Evolutionary conservation across 2,329 filamentous ascomycete species (phyloP), one percentile per base, ranked within the genome.

Genomic region (Sporothrix phasma): DNA sequence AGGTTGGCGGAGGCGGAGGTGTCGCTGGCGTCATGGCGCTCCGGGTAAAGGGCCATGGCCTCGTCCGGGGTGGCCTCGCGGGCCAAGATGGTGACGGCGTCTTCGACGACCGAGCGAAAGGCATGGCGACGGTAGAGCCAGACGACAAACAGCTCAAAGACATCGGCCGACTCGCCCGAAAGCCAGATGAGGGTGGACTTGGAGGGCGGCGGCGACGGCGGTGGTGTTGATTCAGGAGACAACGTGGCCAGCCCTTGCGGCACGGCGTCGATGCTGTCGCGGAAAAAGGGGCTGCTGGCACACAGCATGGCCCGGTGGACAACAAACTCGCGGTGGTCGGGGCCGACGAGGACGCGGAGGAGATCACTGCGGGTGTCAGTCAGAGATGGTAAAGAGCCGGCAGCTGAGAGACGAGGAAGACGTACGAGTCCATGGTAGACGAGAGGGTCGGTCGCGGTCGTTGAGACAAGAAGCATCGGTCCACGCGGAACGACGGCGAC

Each of bases 111-210:
- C 45, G 69, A 66, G 31, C 75, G 74, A 69, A 82, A 82, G 29
- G 71, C 71, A 31, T 71, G 69, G 4, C 75, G 75, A 22, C 75
- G 74, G 70, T 82, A 80, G 26, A 84, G 75, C 80, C 80, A 83
- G 51, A 81, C 73, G 49, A 80, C 74, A 69, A 83, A 82, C 41
- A 83, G 74, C 68, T 78, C 76, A 69, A 84, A 83, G 76, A 82
- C 81, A 69, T 78, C 74, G 19, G 80, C 73, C 1, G 77, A 77
- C 70, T 84, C 80, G 66, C 75, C 74, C 0, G 80, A 76, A 4
- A 78, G 73, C 70, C 72, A 74, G 39, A 78, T 69, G n/a, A 56
- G 51, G n/a, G 51, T 34, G 3, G 76, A 69, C 62, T 62, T 39
- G 49, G 26, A 45, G 6, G 19, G 13, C 13, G 53, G 22, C 3